phyloP scores from a whole-genome alignment of 2,329 filamentous ascomycete genomes.

The Chaetomium olivaceum region DNA sequence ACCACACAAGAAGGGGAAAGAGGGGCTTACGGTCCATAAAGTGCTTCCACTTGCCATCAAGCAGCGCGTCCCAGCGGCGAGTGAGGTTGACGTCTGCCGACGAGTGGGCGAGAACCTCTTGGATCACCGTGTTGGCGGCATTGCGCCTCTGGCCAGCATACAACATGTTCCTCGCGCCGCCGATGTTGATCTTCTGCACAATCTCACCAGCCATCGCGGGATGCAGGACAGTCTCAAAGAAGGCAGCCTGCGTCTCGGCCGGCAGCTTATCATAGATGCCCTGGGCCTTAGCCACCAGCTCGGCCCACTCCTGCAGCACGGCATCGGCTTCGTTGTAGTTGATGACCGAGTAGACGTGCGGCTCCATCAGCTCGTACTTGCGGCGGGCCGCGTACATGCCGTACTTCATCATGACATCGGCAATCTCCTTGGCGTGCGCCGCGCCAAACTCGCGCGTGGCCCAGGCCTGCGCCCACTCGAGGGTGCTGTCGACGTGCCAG shows the following conservation, averaged over 20 bases:
- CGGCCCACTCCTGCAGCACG: constrained; percentile 56
- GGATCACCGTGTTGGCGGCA: constrained; percentile 55
- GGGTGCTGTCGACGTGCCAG: constrained; percentile 58
- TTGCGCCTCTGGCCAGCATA: constrained; percentile 57
- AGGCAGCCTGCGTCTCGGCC: constrained; percentile 54
- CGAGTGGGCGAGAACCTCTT: constrained; percentile 54
- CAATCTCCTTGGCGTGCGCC: constrained; percentile 49
- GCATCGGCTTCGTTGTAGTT: constrained; percentile 66
- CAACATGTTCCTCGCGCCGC: constrained; percentile 52
- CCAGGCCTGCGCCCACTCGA: constrained; percentile 54
- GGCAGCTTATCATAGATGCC: constrained; percentile 56
- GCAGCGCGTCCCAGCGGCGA: constrained; percentile 55
- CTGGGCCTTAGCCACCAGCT: constrained; percentile 55
- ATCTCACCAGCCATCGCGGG: constrained; percentile 59
- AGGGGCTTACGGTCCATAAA: constrained; percentile 57
- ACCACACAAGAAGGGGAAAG: background rate
- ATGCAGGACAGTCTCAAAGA: constrained; percentile 63
- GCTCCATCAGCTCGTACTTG: constrained; percentile 64
- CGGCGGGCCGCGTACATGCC: constrained; percentile 56
- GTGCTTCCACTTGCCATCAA: constrained; percentile 63
- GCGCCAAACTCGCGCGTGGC: constrained; percentile 58
- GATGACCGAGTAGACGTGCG: constrained; percentile 58
- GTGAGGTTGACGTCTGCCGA: constrained; percentile 59
- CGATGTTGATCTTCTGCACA: constrained; percentile 55
- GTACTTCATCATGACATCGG: constrained; percentile 56